Evolutionary conservation across 2,329 filamentous ascomycete genomes (phyloP), one percentile per base, ranked within the genome.

Genomic region (Ophiocordyceps camponoti-saundersi): DNA sequence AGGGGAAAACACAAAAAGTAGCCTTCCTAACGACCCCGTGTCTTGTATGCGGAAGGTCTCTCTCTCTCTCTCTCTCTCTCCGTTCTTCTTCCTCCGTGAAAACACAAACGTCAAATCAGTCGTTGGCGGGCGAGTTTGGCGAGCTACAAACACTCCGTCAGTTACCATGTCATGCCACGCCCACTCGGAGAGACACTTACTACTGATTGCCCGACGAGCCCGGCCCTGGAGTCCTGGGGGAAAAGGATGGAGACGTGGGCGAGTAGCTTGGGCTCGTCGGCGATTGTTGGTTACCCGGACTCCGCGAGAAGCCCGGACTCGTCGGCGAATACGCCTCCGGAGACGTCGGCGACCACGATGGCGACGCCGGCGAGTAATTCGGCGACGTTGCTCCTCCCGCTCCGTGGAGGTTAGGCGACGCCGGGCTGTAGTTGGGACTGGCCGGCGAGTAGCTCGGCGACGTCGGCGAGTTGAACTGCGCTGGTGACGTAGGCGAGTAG

Each of bases 301-400:
- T 71, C 50, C 69, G 68, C 54, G 71, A 67, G 72, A 76, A 79
- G 49, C 68, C 69, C 29, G 77, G 77, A 54, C 76, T 80, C 42
- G 77, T 80, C 6, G 77, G 77, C 44, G 76, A 80, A 64, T 80
- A 80, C 2, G 71, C 68, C 50, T 71, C 69, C 13, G 75, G 75
- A 40, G 83, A 88, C 7, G 82, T 85, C 3, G 85, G 84, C 48
- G 84, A 88, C 68, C 85, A 89, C 22, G 73, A 77, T n/a, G 82
- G 83, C 45, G 82, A 86, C 13, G 79, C 79, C 44, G 82, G 82
- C 30, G 73, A 77, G 63, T 82, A 83, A 4, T 70, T 72, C n/a
- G 71, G 77, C 51, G 78, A 73, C 30, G 75, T 70, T 12, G 71
- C 53, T 18, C 62, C 61, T n/a, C 61, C 61, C 29, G 53, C 60